A percentile compares a stretch with the other conserved stretches of the same genome.
Conservation (phyloP, 129 eudicot species). For the Tanacetum coccineum region DNA sequence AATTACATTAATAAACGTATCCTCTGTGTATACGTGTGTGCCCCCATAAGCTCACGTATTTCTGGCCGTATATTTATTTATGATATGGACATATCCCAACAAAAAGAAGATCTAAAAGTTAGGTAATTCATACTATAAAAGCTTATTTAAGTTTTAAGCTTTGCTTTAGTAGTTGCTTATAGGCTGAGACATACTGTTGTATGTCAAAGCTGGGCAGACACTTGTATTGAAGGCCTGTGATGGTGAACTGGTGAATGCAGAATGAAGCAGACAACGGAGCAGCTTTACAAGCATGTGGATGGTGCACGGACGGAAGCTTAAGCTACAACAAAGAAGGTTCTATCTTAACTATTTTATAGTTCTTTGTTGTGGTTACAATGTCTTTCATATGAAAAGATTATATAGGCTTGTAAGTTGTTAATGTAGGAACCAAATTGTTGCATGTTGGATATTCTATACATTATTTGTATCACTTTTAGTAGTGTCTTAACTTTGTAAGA, state of each 20-base stretch:
- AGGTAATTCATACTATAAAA: conserved; percentile 48
- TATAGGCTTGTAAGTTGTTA: not conserved
- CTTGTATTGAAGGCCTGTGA: conserved; percentile 79
- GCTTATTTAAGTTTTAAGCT: conserved; percentile 13
- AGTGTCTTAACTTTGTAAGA: not conserved
- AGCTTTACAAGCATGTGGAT: conserved; percentile 95
- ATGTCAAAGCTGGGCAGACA: conserved; percentile 99
- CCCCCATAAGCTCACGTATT: too few relatives aligned
- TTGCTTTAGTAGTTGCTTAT: conserved; percentile 34
- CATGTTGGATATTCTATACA: not conserved
- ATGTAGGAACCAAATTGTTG: not conserved
- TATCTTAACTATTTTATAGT: not conserved
- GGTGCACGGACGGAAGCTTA: conserved; percentile 95
- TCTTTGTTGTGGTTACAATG: not conserved
- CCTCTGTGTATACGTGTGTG: too few relatives aligned
- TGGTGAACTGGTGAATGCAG: conserved; percentile 94
- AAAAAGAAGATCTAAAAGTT: conserved; percentile 76
- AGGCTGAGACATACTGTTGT: conserved; percentile 99
- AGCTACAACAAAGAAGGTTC: conserved; percentile 87
- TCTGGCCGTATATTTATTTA: too few relatives aligned
- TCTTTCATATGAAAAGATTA: too few relatives aligned
- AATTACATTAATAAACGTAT: too few relatives aligned
- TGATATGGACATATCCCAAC: too few relatives aligned
- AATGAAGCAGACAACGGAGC: conserved; percentile 96
- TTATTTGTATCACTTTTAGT: not conserved